Conservation (phyloP, 768 basidiomycete genomes). For the Lentinula boryana region DNA sequence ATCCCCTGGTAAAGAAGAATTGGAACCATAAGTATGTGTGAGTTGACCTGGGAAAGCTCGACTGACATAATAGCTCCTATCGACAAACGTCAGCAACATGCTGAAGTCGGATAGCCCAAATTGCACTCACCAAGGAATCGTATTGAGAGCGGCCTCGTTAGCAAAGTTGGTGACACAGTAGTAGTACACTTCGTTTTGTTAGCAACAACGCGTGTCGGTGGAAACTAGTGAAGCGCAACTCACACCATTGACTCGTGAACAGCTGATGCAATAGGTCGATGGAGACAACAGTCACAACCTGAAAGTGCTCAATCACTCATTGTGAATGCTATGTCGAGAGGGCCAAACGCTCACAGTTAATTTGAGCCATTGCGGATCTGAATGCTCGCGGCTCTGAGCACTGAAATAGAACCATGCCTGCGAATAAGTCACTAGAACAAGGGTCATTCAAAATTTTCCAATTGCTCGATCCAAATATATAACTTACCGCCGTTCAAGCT, state of each 20-base stretch:
- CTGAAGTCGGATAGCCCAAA: background rate
- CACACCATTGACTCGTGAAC: conserved; percentile 1
- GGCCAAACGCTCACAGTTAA: background rate
- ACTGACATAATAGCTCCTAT: conserved; percentile 6
- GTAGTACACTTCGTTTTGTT: background rate
- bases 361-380: conserved; percentile 1
- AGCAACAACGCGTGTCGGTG: background rate
- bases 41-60: background rate
- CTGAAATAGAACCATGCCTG: conserved; percentile 7
- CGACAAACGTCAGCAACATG: background rate
- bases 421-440: background rate
- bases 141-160: background rate
- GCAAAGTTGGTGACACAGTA: conserved; percentile 4
- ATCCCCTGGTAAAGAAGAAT: background rate
- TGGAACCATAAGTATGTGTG: background rate
- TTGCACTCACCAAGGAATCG: background rate
- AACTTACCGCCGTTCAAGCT: conserved; percentile 2
- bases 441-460: background rate
- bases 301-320: background rate
- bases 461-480: too few relatives aligned
- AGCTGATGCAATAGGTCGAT: background rate
- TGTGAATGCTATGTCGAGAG: background rate
- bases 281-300: background rate
- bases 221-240: background rate
- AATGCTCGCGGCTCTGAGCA: background rate